These are phyloP conservation scores for Pythium myriotylum DNA, from an alignment of 352 stramenopile genomes.

Conservation along the genomic window DNA sequence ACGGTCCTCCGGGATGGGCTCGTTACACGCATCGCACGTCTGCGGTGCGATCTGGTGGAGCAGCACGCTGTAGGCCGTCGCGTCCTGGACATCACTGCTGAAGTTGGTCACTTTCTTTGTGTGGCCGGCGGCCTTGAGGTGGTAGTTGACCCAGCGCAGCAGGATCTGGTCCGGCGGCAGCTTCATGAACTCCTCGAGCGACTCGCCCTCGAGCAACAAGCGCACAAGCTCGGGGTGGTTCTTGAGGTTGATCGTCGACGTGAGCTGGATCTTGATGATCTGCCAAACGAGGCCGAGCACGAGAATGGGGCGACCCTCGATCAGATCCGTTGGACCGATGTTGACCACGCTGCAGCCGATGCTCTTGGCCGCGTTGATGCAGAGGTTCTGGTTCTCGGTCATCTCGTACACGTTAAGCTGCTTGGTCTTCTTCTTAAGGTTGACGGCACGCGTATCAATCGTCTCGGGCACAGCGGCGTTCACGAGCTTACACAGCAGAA, in stretches of 20 bases:
- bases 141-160: constrained; percentile 94
- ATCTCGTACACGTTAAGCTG: constrained; percentile 86
- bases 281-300: constrained; percentile 93
- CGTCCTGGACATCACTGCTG: constrained; percentile 80
- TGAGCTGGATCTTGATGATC: constrained; percentile 94
- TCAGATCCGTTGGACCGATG: constrained; percentile 86
- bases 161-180: constrained; percentile 91
- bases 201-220: constrained; percentile 85
- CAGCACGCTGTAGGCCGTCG: constrained; percentile 85
- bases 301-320: constrained; percentile 86
- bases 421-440: constrained; percentile 80
- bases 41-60: constrained; percentile 87
- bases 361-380: constrained; percentile 92
- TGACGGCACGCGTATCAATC: constrained; percentile 90
- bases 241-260: constrained; percentile 92
- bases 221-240: constrained; percentile 91
- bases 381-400: constrained; percentile 92
- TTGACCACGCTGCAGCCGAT: constrained; percentile 95
- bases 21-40: constrained; percentile 66
- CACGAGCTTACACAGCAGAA: constrained; percentile 92
- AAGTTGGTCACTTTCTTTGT: constrained; percentile 82
- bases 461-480: constrained; percentile 91
- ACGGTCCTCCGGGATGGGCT: constrained; percentile 58
- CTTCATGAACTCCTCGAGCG: constrained; percentile 89
- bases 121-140: constrained; percentile 79